Percentiles rank a stretch among this genome's conserved stretches.
Evolutionary conservation across 768 basidiomycete species (phyloP).

Genomic region (Phlegmacium glaucopus): DNA sequence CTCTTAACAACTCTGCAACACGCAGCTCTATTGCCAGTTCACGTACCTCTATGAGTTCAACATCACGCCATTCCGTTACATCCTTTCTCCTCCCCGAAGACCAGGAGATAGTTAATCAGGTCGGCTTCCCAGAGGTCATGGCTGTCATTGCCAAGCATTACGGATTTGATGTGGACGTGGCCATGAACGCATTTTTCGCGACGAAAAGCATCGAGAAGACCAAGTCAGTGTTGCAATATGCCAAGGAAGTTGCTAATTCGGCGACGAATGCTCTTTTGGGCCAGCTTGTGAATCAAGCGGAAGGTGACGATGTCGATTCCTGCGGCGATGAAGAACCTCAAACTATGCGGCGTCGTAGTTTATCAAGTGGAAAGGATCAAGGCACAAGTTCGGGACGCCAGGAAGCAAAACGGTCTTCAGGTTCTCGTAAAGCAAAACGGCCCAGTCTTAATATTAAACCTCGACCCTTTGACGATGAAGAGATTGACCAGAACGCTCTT

Average conservation of each 20-base stretch:
- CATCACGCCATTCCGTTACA: background rate
- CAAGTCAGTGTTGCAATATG: conserved; percentile 3
- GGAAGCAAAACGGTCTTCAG: background rate
- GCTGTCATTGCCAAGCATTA: conserved; percentile 1
- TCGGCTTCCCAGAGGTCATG: background rate
- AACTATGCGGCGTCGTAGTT: too few relatives aligned
- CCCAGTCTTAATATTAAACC: conserved; percentile 16
- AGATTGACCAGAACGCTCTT: background rate
- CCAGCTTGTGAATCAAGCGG: background rate
- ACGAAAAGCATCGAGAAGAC: conserved; percentile 11
- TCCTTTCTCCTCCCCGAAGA: background rate
- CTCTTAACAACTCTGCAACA: background rate
- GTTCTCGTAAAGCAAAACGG: conserved; percentile 6
- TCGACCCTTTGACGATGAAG: conserved; percentile 2
- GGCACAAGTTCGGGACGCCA: background rate
- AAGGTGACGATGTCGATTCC: background rate
- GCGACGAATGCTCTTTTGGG: conserved; percentile 2
- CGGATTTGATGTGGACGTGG: conserved; percentile 10
- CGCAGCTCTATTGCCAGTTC: background rate
- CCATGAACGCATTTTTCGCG: conserved; percentile 7
- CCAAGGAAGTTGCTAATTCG: background rate
- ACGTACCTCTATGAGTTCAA: background rate
- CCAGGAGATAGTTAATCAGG: background rate
- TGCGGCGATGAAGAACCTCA: background rate
- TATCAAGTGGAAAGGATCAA: too few relatives aligned